These are phyloP conservation scores for Aegilops umbellulata DNA, from an alignment of 176 grass and related monocot genomes.

Conservation along the genomic window DNA sequence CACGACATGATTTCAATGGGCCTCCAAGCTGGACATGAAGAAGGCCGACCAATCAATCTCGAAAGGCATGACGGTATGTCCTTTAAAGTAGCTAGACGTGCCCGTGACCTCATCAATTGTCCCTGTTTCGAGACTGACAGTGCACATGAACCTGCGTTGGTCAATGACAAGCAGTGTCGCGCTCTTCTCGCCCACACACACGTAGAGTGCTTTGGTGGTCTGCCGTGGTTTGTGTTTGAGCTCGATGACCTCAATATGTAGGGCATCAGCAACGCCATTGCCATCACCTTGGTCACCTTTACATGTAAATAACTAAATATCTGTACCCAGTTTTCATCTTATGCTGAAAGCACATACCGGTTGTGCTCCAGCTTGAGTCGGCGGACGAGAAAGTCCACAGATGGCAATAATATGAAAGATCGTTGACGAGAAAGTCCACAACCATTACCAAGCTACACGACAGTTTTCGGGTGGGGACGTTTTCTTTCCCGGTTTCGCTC, in stretches of 20 bases:
- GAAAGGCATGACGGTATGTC: too few relatives aligned
- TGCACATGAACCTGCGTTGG: not conserved
- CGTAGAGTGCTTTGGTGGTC: not conserved
- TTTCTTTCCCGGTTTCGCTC: not conserved
- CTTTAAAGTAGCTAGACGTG: not conserved
- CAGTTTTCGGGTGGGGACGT: not conserved
- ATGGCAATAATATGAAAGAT: too few relatives aligned
- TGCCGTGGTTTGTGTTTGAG: not conserved
- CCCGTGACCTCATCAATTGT: not conserved
- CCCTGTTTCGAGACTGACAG: not conserved
- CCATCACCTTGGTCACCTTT: not conserved
- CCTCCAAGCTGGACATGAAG: not conserved
- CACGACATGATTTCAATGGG: too few relatives aligned
- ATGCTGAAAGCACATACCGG: not conserved
- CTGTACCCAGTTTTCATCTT: not conserved
- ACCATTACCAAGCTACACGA: too few relatives aligned
- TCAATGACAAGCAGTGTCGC: not conserved
- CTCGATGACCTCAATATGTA: not conserved
- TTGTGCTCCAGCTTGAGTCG: not conserved
- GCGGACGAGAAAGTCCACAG: too few relatives aligned
- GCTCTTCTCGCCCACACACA: not conserved
- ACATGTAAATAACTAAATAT: not conserved
- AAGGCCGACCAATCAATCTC: too few relatives aligned
- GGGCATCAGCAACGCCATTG: not conserved
- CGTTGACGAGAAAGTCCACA: too few relatives aligned